A percentile compares a stretch with the other conserved stretches of the same genome.
These are phyloP conservation scores for Chalciporus chontae DNA, from an alignment of 768 basidiomycete genomes.

Conservation along the genomic window DNA sequence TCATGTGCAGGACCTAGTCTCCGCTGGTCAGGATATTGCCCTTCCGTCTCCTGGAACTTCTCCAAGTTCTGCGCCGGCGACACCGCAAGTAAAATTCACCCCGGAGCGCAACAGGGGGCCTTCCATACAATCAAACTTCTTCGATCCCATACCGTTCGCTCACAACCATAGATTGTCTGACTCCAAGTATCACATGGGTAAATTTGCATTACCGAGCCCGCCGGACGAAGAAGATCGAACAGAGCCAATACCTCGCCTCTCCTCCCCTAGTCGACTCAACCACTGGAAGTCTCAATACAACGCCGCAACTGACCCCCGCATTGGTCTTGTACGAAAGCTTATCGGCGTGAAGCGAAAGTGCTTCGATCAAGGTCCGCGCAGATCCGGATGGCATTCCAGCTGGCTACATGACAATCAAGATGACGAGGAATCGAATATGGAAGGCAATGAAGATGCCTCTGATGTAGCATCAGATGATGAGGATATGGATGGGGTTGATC, in stretches of 20 bases:
- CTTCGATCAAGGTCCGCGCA: constrained; percentile 34
- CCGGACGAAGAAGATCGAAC: constrained; percentile 47
- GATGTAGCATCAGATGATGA: constrained; percentile 41
- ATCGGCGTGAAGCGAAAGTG: constrained; percentile 69
- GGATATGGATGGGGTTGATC: constrained; percentile 31
- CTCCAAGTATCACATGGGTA: constrained; percentile 70
- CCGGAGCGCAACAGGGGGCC: constrained; percentile 18
- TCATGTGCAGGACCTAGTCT: constrained; percentile 26
- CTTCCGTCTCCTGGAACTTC: constrained; percentile 53
- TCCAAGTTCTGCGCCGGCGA: constrained; percentile 47
- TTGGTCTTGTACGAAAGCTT: constrained; percentile 64
- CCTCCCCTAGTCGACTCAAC: constrained; percentile 16
- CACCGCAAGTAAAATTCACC: constrained; percentile 51
- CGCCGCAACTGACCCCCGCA: constrained; percentile 65
- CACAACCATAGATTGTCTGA: constrained; percentile 59
- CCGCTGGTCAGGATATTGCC: constrained; percentile 38
- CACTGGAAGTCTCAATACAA: constrained; percentile 56
- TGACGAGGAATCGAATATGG: constrained; percentile 30
- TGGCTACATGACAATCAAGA: constrained; percentile 54
- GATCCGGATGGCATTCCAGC: constrained; percentile 34
- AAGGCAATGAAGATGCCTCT: constrained; percentile 36
- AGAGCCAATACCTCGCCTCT: constrained; percentile 20
- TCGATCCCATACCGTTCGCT: constrained; percentile 77
- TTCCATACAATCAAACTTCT: constrained; percentile 33
- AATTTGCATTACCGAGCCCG: constrained; percentile 68